These are phyloP conservation scores for Porphyrellus cyaneotinctus DNA, from an alignment of 768 basidiomycete species.

Conservation along the genomic window DNA sequence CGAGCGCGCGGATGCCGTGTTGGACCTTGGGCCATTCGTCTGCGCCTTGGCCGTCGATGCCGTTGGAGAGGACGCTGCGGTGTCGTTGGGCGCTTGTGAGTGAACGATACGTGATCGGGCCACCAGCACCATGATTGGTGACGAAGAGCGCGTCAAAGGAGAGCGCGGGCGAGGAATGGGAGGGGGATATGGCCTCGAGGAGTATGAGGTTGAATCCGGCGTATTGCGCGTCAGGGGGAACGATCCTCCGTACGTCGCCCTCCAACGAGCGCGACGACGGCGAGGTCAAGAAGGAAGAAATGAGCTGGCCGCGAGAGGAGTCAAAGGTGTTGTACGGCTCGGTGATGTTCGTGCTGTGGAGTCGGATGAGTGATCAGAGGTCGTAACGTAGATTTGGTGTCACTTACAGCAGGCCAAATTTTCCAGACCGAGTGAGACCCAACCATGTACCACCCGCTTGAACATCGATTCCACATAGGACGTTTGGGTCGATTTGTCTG, in stretches of 20 bases:
- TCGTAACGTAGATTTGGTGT: neutral
- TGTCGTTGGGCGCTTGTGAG: slow-evolving; percentile 47
- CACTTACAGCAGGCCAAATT: slow-evolving; percentile 68
- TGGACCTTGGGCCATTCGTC: slow-evolving; percentile 72
- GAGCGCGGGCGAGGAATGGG: slow-evolving; percentile 21
- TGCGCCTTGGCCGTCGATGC: slow-evolving; percentile 59
- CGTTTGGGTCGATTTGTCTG: slow-evolving; percentile 26
- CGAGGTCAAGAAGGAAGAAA: slow-evolving; percentile 63
- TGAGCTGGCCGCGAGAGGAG: slow-evolving; percentile 66
- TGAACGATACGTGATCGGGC: slow-evolving; percentile 48
- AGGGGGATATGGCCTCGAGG: slow-evolving; percentile 48
- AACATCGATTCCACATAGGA: slow-evolving; percentile 74
- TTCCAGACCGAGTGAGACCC: slow-evolving; percentile 62
- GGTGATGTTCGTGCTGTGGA: slow-evolving; percentile 77
- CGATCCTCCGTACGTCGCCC: slow-evolving; percentile 44
- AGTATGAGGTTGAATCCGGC: slow-evolving; percentile 83
- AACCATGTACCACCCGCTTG: slow-evolving; percentile 81
- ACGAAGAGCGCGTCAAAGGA: slow-evolving; percentile 53
- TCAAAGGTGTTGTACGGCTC: slow-evolving; percentile 49
- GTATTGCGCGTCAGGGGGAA: slow-evolving; percentile 48
- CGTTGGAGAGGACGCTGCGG: slow-evolving; percentile 70
- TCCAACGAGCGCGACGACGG: slow-evolving; percentile 45
- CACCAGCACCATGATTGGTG: slow-evolving; percentile 72
- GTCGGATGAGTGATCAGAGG: neutral
- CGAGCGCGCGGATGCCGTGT: slow-evolving; percentile 49